phyloP scores from a whole-genome alignment of 179 eudicot species.

The Vitellaria paradoxa region DNA sequence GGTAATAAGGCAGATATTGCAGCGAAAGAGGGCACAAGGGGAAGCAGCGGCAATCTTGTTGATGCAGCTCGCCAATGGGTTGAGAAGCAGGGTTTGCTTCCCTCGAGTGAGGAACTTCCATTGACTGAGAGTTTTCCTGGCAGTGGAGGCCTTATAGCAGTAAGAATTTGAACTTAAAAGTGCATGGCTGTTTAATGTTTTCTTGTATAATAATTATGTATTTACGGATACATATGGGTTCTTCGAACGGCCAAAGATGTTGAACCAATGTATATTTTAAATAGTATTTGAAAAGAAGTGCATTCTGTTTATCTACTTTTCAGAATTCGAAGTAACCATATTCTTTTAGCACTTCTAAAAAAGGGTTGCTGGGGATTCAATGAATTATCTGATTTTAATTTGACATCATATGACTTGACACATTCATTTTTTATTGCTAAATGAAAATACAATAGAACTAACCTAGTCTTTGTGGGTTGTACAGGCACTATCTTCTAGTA shows the following conservation, averaged over 20 bases:
- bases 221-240: not conserved
- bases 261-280: not conserved
- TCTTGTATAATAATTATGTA: not conserved
- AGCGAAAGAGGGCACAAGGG: constrained; percentile 69
- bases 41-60: constrained; percentile 97
- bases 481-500: not conserved
- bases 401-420: not conserved
- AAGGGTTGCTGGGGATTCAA: not conserved
- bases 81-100: constrained; percentile 95
- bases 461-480: not conserved
- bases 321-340: not conserved
- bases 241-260: not conserved
- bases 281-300: not conserved
- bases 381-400: not conserved
- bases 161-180: constrained; percentile 31
- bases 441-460: not conserved
- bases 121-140: constrained; percentile 89
- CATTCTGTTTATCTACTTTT: not conserved
- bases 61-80: constrained; percentile 98
- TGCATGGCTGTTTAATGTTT: not conserved
- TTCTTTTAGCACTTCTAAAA: not conserved
- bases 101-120: constrained; percentile 86
- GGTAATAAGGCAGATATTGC: constrained; percentile 92
- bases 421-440: not conserved
- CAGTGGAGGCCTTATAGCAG: constrained; percentile 76